These are phyloP conservation scores for Fusarium poae DNA, from an alignment of 2,329 filamentous ascomycete genomes.

Conservation along the genomic window DNA sequence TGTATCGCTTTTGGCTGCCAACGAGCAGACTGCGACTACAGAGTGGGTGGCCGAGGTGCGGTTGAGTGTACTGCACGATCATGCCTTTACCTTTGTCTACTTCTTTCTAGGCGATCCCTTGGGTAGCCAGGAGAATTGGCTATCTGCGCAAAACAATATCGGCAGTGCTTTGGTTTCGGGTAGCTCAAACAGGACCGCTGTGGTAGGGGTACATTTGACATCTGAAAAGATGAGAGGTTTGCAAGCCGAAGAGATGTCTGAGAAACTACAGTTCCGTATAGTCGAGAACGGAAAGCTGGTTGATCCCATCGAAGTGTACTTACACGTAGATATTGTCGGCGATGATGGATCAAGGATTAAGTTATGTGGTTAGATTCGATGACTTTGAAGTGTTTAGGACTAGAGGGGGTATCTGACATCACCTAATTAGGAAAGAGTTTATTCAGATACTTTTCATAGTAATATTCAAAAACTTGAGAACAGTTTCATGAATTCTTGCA, in stretches of 20 bases:
- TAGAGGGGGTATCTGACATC: conserved; percentile 1
- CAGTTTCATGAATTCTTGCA: background rate
- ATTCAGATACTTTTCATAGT: background rate
- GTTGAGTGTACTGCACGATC: conserved; percentile 61
- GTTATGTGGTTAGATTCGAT: background rate
- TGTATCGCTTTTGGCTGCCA: background rate
- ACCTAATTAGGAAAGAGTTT: background rate
- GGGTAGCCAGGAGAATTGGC: conserved; percentile 62
- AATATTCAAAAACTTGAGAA: background rate
- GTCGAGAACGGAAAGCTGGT: background rate
- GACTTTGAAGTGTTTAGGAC: conserved; percentile 2
- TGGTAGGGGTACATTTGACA: background rate
- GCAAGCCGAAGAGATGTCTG: background rate
- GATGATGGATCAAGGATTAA: conserved; percentile 1
- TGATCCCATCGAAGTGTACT: background rate
- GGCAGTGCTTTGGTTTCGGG: background rate
- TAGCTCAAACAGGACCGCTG: background rate
- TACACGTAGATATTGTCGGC: background rate
- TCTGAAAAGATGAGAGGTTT: background rate
- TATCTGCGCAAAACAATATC: background rate
- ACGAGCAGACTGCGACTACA: conserved; percentile 40
- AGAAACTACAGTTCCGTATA: background rate
- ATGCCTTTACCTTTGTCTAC: conserved; percentile 59
- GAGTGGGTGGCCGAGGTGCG: conserved; percentile 79
- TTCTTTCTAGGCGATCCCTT: conserved; percentile 74